These are phyloP conservation scores for Ogataea philodendri DNA, from an alignment of 805 yeast species.

Conservation along the genomic window DNA sequence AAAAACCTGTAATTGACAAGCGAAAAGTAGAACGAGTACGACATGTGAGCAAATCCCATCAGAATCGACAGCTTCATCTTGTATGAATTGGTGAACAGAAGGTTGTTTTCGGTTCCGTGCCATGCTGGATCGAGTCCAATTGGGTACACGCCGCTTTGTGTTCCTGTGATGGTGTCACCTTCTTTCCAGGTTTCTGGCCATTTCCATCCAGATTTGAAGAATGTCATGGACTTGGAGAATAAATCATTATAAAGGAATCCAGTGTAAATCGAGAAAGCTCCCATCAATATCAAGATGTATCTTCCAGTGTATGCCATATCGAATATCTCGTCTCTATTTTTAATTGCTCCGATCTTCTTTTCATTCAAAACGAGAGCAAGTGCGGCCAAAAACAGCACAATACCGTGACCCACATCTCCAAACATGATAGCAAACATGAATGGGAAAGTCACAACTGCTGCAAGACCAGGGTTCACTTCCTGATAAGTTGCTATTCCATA, in stretches of 20 bases:
- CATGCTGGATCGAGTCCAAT: slow-evolving; percentile 71
- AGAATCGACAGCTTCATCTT: slow-evolving; percentile 75
- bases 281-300: slow-evolving; percentile 68
- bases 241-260: slow-evolving; percentile 72
- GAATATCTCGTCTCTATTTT: slow-evolving; percentile 64
- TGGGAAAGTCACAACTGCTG: slow-evolving; percentile 74
- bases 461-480: slow-evolving; percentile 73
- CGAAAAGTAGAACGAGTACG: slow-evolving; percentile 67
- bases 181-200: slow-evolving; percentile 55
- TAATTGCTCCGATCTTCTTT: slow-evolving; percentile 48
- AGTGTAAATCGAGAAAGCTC: slow-evolving; percentile 68
- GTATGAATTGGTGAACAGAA: slow-evolving; percentile 68
- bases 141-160: slow-evolving; percentile 50
- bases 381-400: slow-evolving; percentile 57
- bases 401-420: slow-evolving; percentile 82
- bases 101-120: slow-evolving; percentile 77
- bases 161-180: slow-evolving; percentile 49
- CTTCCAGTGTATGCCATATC: slow-evolving; percentile 77
- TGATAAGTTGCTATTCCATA: slow-evolving; percentile 74
- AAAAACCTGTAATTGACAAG: slow-evolving; percentile 59
- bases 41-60: slow-evolving; percentile 76
- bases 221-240: slow-evolving; percentile 65
- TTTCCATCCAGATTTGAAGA: slow-evolving; percentile 69
- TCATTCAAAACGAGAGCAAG: slow-evolving; percentile 54
- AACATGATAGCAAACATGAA: slow-evolving; percentile 84